phyloP scores from a whole-genome alignment of 2,329 filamentous ascomycete species.

The Diatrype stigma region DNA sequence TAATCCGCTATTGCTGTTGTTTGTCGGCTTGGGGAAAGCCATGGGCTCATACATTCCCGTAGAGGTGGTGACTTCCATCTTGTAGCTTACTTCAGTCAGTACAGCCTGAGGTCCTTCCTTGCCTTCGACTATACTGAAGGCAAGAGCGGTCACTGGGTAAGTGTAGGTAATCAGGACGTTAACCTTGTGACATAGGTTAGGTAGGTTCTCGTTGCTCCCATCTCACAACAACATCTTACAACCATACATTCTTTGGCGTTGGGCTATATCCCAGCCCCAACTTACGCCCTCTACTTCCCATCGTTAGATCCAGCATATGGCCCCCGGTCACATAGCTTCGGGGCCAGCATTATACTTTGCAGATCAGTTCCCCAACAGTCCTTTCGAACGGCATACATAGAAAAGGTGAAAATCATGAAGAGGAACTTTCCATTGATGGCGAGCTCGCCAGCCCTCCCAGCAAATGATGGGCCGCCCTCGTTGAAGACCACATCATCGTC shows the following conservation, averaged over 20 bases:
- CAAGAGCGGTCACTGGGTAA: too few relatives aligned
- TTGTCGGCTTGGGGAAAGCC: too few relatives aligned
- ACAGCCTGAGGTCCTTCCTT: background rate
- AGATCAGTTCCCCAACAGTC: conserved; percentile 1
- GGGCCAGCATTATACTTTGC: background rate
- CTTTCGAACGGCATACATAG: background rate
- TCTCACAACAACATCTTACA: background rate
- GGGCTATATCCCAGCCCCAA: background rate
- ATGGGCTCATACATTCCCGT: too few relatives aligned
- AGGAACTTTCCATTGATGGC: conserved; percentile 15
- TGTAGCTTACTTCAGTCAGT: conserved; percentile 8
- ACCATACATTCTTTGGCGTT: background rate
- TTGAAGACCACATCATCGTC: conserved; percentile 13
- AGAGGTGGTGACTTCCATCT: conserved; percentile 6
- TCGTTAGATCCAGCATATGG: background rate
- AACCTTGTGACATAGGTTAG: too few relatives aligned
- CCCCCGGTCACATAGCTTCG: background rate
- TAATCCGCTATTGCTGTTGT: too few relatives aligned
- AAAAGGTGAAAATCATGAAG: conserved; percentile 19
- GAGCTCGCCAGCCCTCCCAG: conserved; percentile 13
- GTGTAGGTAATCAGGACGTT: too few relatives aligned
- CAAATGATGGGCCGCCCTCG: conserved; percentile 15
- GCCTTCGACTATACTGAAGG: too few relatives aligned
- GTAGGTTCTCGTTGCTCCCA: background rate
- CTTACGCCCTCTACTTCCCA: background rate